A percentile compares a stretch with the other conserved stretches of the same genome.
Evolutionary conservation across 2,329 filamentous ascomycete species (phyloP).

Genomic region (Cercospora sp.): DNA sequence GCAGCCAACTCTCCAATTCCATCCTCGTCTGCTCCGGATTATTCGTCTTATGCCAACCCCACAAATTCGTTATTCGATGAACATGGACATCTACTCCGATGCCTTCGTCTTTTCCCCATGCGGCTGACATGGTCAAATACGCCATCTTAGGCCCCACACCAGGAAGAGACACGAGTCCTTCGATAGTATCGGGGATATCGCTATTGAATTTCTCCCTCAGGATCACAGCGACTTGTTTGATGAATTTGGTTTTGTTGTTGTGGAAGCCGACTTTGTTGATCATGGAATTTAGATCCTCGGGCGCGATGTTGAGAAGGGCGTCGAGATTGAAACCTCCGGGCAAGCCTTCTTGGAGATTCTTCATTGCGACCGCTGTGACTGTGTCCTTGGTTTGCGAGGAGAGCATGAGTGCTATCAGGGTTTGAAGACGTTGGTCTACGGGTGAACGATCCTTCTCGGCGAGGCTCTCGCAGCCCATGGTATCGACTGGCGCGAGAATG

Average conservation of each 20-base stretch:
- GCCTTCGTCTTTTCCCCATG: conserved; percentile 68
- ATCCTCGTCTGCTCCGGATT: conserved; percentile 79
- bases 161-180: conserved; percentile 73
- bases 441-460: conserved; percentile 56
- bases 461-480: conserved; percentile 89
- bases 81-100: conserved; percentile 96
- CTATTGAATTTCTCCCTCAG: conserved; percentile 68
- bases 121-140: conserved; percentile 79
- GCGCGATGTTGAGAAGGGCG: conserved; percentile 72
- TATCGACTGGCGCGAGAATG: conserved; percentile 83
- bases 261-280: conserved; percentile 89
- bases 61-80: conserved; percentile 89
- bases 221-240: conserved; percentile 62
- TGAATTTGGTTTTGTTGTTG: conserved; percentile 87
- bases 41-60: conserved; percentile 84
- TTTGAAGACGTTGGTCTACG: conserved; percentile 75
- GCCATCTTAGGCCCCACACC: conserved; percentile 96
- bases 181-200: conserved; percentile 79
- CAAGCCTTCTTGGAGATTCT: conserved; percentile 72
- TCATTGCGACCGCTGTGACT: conserved; percentile 81
- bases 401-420: conserved; percentile 83
- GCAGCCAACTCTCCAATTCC: conserved; percentile 78
- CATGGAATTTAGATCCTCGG: conserved; percentile 66
- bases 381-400: conserved; percentile 93
- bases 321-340: conserved; percentile 68